Base-by-base conservation (phyloP, 257 asterid genomes). In the Solanum pimpinellifolium region DNA sequence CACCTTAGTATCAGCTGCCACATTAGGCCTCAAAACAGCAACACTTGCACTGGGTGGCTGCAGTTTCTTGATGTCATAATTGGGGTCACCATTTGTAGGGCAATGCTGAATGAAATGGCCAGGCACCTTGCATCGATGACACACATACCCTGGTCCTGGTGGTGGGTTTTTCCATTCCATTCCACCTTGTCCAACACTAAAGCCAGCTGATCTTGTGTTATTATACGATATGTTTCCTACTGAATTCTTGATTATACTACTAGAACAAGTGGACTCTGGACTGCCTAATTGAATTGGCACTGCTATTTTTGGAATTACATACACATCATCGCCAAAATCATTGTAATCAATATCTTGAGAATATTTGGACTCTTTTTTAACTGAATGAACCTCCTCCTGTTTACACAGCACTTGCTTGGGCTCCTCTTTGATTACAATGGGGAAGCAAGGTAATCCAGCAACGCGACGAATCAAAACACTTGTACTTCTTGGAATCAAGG, bases 51-150 rank as follows among this genome's bases (percentile, higher is more conserved):
- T 94, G 46, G 98, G 96, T 68, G 98, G 97, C 80, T 94, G 96
- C 87, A 94, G 92, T 92, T 96, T 93, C 92, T 88, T 95, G 77
- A 97, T 89, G 93, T 96, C 99, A 90, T 89, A 97, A 89, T 91
- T 93, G 39, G 95, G 99, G 89, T 97, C 99, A 68, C 99, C 99
- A 91, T 96, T 97, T 33, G 99, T 97, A 81, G 98, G 98, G 89
- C 99, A 97, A 74, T 95, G 98, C 91, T 97, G 99, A 89, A 97
- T 97, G 82, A 97, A 94, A 89, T 97, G 99, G 62, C 99, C 98
- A 73, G 98, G 96, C 86, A 94, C 96, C 87, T 97, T 97, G 92
- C 99, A 97, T 91, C 99, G 93, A 90, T 95, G 98, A 87, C 99
- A 97, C 31, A 93, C 83, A 88, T 97, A 97, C 78, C 99, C 99